A percentile compares a stretch with the other conserved stretches of the same genome.
These are phyloP conservation scores for Suillus variegatus DNA, from an alignment of 768 basidiomycete species.

Conservation along the genomic window DNA sequence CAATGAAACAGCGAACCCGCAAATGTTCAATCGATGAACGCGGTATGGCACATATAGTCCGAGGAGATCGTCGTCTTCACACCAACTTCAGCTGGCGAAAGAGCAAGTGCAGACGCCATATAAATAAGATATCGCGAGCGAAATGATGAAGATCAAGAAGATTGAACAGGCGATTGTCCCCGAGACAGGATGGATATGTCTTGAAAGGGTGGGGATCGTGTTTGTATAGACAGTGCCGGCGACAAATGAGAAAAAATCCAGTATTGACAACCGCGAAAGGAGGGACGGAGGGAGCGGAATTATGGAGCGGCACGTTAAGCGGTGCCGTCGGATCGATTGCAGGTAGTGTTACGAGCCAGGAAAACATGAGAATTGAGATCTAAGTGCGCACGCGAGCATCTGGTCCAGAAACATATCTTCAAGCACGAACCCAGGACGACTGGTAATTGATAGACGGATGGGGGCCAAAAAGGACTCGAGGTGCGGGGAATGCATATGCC, in stretches of 20 bases:
- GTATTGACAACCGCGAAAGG: slow-evolving; percentile 39
- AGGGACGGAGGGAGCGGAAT: slow-evolving; percentile 42
- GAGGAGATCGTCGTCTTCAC: slow-evolving; percentile 31
- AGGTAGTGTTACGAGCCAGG: slow-evolving; percentile 28
- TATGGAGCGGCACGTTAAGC: slow-evolving; percentile 37
- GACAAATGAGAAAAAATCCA: slow-evolving; percentile 28
- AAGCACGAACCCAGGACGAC: slow-evolving; percentile 52
- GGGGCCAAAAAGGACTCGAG: slow-evolving; percentile 45
- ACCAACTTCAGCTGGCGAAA: slow-evolving; percentile 2
- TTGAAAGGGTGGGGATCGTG: slow-evolving; percentile 35
- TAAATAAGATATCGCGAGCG: slow-evolving; percentile 30
- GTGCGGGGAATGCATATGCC: slow-evolving; percentile 41
- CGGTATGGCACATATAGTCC: slow-evolving; percentile 33
- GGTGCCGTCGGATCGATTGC: slow-evolving; percentile 33
- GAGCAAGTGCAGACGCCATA: slow-evolving; percentile 25
- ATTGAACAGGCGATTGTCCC: slow-evolving; percentile 38
- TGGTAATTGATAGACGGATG: slow-evolving; percentile 46
- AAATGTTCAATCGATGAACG: slow-evolving; percentile 41
- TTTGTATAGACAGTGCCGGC: slow-evolving; percentile 23
- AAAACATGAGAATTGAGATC: slow-evolving; percentile 28
- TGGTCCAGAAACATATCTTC: slow-evolving; percentile 25
- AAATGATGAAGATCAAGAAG: slow-evolving; percentile 25
- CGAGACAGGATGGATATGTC: slow-evolving; percentile 71
- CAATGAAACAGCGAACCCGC: slow-evolving; percentile 27
- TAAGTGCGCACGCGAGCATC: slow-evolving; percentile 19